These are phyloP conservation scores for Leccinum angustisporum DNA, from an alignment of 1,284 basidiomycete genomes.

Conservation along the genomic window DNA sequence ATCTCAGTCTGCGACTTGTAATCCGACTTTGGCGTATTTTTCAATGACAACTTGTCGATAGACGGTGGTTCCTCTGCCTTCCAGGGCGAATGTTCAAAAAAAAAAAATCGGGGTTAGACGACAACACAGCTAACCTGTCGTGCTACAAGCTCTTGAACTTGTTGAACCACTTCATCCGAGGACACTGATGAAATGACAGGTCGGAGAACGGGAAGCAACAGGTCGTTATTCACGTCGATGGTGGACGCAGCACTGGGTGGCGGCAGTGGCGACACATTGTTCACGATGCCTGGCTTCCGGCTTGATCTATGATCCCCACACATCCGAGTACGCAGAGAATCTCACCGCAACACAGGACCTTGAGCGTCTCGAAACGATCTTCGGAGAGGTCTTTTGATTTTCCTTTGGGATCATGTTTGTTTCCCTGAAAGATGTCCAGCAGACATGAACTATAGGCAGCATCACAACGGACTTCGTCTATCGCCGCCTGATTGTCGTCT, in stretches of 20 bases:
- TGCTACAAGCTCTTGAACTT: conserved; percentile 54
- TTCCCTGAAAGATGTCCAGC: conserved; percentile 59
- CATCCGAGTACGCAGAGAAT: conserved; percentile 1
- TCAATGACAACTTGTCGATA: conserved; percentile 58
- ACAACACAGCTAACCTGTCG: conserved; percentile 45
- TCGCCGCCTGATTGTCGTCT: conserved; percentile 78
- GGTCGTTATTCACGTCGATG: conserved; percentile 68
- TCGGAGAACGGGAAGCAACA: conserved; percentile 72
- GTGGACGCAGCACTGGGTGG: conserved; percentile 60
- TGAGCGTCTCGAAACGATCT: conserved; percentile 54
- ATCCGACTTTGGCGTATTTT: conserved; percentile 65
- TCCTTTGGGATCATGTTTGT: conserved; percentile 39
- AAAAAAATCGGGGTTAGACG: background rate
- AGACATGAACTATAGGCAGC: conserved; percentile 69
- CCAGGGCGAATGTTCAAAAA: conserved; percentile 2
- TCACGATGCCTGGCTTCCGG: conserved; percentile 59
- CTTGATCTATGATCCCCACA: background rate
- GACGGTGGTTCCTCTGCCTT: conserved; percentile 48
- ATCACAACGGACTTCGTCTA: conserved; percentile 60
- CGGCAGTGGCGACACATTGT: conserved; percentile 73
- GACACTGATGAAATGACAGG: conserved; percentile 67
- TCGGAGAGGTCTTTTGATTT: conserved; percentile 47
- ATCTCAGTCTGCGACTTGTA: conserved; percentile 68
- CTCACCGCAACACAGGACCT: conserved; percentile 73
- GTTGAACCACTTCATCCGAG: conserved; percentile 51